Evolutionary conservation across 2,329 filamentous ascomycete species (phyloP), one percentile per base, ranked within the genome.

Genomic region (Colletotrichum sublineola): DNA sequence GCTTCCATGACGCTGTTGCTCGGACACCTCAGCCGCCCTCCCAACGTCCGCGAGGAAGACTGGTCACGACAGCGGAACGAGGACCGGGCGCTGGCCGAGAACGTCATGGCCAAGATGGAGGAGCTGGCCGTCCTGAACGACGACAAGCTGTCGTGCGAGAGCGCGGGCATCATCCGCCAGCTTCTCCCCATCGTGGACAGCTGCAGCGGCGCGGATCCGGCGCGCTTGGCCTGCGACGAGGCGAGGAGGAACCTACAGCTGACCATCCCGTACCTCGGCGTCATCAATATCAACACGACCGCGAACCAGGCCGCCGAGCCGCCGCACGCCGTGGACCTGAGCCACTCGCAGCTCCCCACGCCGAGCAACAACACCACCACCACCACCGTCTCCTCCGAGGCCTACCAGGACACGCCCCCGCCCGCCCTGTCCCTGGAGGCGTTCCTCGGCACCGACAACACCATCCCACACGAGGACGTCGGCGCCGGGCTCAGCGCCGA

Each of bases 1-100:
- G 86, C 86, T 0, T 82, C 84, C 46, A 85, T 86, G 80, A 85
- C 86, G 0, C 79, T 89, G 3, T 81, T 88, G 36, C 79, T 89
- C 0, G 85, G 85, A 0, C 86, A 89, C 73, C 81, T 89, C 1
- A 82, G 84, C 11, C 55, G 56, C 14, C 68, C 56, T 2, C 24
- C 74, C 7, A 44, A 40, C 12, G 44, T 56, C 5, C 70, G 73
- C 44, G 65, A 69, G 71, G 29, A 77, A 73, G 74, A 73, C 74
- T 77, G 78, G 53, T 61, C 68, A 18, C 77, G 40, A 5, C 70
- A 76, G 48, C 79, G 81, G 63, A 76, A 76, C 0, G 78, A 78
- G 1, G 85, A 87, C 63, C 78, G 80, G 5, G 75, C 75, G 2
- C 69, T 86, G 8, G 79, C 84, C 2, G 77, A 83, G 66, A 68